These are phyloP conservation scores for Penicillium fuscoglaucum DNA, from an alignment of 2,329 filamentous ascomycete genomes.

Conservation along the genomic window DNA sequence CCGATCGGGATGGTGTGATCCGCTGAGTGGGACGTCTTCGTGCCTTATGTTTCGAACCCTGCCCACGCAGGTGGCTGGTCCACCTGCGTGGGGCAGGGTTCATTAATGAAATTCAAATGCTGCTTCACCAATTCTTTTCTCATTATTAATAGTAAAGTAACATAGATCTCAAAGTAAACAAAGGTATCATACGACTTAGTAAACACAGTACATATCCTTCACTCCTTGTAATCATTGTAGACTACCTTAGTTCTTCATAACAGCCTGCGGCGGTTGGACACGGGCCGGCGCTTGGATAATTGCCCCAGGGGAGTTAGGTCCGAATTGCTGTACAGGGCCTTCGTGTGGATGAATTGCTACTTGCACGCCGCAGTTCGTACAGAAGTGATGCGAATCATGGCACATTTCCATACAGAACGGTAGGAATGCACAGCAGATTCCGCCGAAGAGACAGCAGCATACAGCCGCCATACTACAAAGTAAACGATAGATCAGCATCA, in stretches of 20 bases:
- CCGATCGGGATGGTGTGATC: not conserved
- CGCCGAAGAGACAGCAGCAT: slow-evolving; percentile 18
- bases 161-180: not conserved
- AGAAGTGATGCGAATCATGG: slow-evolving; percentile 20
- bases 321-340: not conserved
- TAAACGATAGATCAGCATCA: not conserved
- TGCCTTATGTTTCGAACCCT: not conserved
- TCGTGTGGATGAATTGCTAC: slow-evolving; percentile 3
- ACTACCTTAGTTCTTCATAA: not conserved
- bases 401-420: slow-evolving; percentile 22
- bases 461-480: slow-evolving; percentile 12
- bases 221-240: not conserved
- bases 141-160: not conserved
- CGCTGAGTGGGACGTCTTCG: not conserved
- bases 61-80: not conserved
- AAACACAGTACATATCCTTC: not conserved
- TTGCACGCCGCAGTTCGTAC: slow-evolving; percentile 6
- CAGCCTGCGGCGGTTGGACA: not conserved
- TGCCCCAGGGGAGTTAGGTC: not conserved
- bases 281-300: not conserved
- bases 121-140: not conserved
- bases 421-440: slow-evolving; percentile 17
- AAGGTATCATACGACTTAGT: not conserved
- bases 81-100: not conserved
- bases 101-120: not conserved